A percentile compares a stretch with the other conserved stretches of the same genome.
These are phyloP conservation scores for Saccharomycopsis capsularis DNA, from an alignment of 805 yeast genomes.

Conservation along the genomic window DNA sequence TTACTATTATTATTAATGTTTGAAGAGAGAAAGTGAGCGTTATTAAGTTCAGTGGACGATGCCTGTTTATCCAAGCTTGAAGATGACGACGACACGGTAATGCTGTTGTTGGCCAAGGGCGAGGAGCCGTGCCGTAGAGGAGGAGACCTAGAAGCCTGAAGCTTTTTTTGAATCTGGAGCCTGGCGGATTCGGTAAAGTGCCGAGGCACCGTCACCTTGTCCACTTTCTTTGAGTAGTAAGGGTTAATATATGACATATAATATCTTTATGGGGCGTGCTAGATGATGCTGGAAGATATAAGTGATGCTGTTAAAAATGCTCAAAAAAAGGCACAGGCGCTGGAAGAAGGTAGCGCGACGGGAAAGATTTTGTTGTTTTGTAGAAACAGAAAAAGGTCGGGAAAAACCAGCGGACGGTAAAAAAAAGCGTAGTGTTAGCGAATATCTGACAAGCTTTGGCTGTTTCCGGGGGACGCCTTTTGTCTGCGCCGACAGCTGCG, in stretches of 20 bases:
- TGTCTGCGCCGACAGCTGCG: too few species aligned
- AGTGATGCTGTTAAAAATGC: too few species aligned
- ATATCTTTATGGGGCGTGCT: too few species aligned
- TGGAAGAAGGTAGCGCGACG: too few species aligned
- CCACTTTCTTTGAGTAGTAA: neutral
- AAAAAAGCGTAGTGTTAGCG: too few species aligned
- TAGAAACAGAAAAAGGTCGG: too few species aligned
- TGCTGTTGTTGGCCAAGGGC: slow-evolving; percentile 26
- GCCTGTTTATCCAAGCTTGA: neutral
- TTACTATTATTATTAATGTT: neutral
- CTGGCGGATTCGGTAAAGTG: slow-evolving; percentile 29
- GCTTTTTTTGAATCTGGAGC: slow-evolving; percentile 26
- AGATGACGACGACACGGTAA: slow-evolving; percentile 17
- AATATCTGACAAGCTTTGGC: too few species aligned
- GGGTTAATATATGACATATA: slow-evolving; percentile 18
- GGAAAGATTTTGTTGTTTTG: too few species aligned
- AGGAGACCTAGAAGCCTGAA: slow-evolving; percentile 21
- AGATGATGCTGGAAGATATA: too few species aligned
- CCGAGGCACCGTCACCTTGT: slow-evolving; percentile 25
- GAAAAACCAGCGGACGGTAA: too few species aligned
- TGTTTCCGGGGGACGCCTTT: too few species aligned
- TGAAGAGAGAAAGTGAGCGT: neutral
- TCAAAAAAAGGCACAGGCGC: too few species aligned
- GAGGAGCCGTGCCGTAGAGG: slow-evolving; percentile 28
- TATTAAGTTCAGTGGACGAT: neutral